These are phyloP conservation scores for Apiotrichum laibachii DNA, from an alignment of 1,284 basidiomycete species.

Conservation along the genomic window DNA sequence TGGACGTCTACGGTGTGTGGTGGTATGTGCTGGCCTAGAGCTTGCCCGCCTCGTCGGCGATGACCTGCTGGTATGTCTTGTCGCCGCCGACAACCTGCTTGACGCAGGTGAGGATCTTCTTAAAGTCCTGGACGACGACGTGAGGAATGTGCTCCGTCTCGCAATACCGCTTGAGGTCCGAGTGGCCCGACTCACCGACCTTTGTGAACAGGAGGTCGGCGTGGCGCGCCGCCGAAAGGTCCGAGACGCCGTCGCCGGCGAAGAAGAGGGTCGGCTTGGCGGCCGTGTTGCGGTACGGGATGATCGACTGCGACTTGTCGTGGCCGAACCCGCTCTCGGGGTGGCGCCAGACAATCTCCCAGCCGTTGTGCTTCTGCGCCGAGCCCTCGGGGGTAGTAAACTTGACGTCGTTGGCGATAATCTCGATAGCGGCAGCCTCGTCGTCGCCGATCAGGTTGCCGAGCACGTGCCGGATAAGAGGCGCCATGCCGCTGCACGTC, in stretches of 20 bases:
- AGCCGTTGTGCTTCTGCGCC: constrained; percentile 57
- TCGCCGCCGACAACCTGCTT: constrained; percentile 62
- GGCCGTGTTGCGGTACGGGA: constrained; percentile 72
- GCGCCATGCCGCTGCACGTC: constrained; percentile 74
- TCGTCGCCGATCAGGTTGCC: constrained; percentile 71
- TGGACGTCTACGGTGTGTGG: not conserved
- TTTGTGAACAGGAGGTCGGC: constrained; percentile 91
- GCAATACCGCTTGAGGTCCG: constrained; percentile 81
- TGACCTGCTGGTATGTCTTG: constrained; percentile 29
- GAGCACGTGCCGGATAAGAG: constrained; percentile 79
- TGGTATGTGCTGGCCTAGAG: not conserved
- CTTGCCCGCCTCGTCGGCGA: constrained; percentile 46
- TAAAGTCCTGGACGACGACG: constrained; percentile 51
- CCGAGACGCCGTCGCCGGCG: constrained; percentile 89
- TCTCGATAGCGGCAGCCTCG: constrained; percentile 71
- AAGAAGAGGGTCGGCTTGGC: constrained; percentile 81
- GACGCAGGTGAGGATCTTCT: constrained; percentile 54
- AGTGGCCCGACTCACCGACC: constrained; percentile 69
- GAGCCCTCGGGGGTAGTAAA: constrained; percentile 57
- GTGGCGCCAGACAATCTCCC: constrained; percentile 84
- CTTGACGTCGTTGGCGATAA: constrained; percentile 83
- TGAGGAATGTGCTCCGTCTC: constrained; percentile 48
- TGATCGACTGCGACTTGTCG: constrained; percentile 87
- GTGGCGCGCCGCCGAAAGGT: constrained; percentile 83
- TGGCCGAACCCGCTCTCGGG: constrained; percentile 84